These are phyloP conservation scores for Bacidia rubella DNA, from an alignment of 495 filamentous ascomycete species.

Conservation along the genomic window DNA sequence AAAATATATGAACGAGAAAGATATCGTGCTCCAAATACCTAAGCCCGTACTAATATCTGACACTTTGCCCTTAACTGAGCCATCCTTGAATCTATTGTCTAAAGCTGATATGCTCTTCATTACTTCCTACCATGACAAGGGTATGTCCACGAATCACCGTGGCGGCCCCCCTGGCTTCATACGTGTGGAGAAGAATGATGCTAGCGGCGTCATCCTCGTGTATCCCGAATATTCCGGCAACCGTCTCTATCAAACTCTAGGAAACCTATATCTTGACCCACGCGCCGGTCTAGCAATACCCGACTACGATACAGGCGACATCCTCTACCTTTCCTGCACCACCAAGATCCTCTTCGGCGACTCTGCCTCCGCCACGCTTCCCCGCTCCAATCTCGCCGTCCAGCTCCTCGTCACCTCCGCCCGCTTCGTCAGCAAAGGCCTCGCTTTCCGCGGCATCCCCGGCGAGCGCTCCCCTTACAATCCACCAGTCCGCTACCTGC, in stretches of 20 bases:
- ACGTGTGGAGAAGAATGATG: slow-evolving; percentile 43
- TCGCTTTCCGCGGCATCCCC: slow-evolving; percentile 49
- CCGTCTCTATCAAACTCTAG: slow-evolving; percentile 66
- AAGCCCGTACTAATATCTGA: slow-evolving; percentile 38
- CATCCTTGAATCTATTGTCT: slow-evolving; percentile 43
- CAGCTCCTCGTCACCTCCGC: slow-evolving; percentile 47
- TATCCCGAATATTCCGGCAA: slow-evolving; percentile 79
- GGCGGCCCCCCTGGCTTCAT: slow-evolving; percentile 66
- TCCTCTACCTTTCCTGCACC: slow-evolving; percentile 55
- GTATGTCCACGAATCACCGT: slow-evolving; percentile 79
- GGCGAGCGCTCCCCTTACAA: slow-evolving; percentile 60
- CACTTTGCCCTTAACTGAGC: slow-evolving; percentile 26
- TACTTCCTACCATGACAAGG: slow-evolving; percentile 40
- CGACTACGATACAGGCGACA: slow-evolving; percentile 54
- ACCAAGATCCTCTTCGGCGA: slow-evolving; percentile 51
- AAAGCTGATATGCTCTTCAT: slow-evolving; percentile 69
- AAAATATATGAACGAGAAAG: slow-evolving; percentile 68
- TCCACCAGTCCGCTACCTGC: slow-evolving; percentile 42
- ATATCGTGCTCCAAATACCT: slow-evolving; percentile 39
- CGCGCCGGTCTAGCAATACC: slow-evolving; percentile 52
- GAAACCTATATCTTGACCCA: slow-evolving; percentile 55
- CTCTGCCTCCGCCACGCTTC: slow-evolving; percentile 43
- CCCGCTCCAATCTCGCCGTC: slow-evolving; percentile 58
- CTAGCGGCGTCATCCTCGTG: slow-evolving; percentile 37
- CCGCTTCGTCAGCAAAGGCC: slow-evolving; percentile 44